Percentiles rank a stretch among this genome's conserved stretches.
phyloP scores from a whole-genome alignment of 2,329 filamentous ascomycete species.

The Metarhizium humberi region DNA sequence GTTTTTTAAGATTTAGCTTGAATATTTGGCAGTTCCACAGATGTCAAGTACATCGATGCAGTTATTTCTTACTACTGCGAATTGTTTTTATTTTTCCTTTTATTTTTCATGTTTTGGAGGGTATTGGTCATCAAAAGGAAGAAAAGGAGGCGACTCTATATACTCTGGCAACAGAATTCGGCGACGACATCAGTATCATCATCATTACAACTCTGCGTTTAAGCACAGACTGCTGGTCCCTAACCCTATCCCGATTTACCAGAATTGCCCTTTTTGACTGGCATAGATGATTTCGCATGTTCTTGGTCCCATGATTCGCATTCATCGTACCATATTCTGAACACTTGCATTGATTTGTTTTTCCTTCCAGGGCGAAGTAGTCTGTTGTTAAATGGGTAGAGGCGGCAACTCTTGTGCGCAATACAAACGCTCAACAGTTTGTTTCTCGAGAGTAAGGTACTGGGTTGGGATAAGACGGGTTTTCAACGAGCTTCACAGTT shows the following conservation, averaged over 20 bases:
- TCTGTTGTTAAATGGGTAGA: neutral
- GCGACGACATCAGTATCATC: constrained; percentile 12
- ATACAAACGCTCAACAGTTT: neutral
- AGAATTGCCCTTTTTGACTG: neutral
- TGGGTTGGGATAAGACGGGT: neutral
- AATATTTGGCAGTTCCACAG: neutral
- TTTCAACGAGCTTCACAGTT: constrained; percentile 2
- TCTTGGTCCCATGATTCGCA: neutral
- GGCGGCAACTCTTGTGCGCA: neutral
- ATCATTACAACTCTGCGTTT: neutral
- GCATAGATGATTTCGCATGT: neutral
- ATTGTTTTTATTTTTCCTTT: constrained; percentile 5
- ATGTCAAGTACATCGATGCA: neutral
- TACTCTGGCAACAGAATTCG: constrained; percentile 24
- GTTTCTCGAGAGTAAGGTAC: neutral
- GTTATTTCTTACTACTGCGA: neutral
- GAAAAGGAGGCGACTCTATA: constrained; percentile 15
- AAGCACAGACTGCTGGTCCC: neutral
- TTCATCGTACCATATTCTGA: neutral
- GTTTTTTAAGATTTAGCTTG: neutral
- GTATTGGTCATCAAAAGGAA: constrained; percentile 4
- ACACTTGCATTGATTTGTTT: neutral
- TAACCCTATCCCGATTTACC: constrained; percentile 7
- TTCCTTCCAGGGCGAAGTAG: neutral
- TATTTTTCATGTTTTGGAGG: constrained; percentile 4